A percentile compares a stretch with the other conserved stretches of the same genome.
These are phyloP conservation scores for Cladosporium austrohemisphaericum DNA, from an alignment of 2,329 filamentous ascomycete genomes.

Conservation along the genomic window DNA sequence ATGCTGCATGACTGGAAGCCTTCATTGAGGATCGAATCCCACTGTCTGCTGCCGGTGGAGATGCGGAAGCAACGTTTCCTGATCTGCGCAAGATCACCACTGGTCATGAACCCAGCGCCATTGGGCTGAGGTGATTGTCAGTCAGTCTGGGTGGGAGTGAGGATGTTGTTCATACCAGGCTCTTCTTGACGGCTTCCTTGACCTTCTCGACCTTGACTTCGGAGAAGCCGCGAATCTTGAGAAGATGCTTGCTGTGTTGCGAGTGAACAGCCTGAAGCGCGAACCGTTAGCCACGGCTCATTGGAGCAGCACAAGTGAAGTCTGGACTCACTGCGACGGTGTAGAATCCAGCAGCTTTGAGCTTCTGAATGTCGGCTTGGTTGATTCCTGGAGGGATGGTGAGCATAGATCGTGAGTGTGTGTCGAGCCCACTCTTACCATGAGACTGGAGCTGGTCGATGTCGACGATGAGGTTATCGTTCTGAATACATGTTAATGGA, in stretches of 20 bases:
- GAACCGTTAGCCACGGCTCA: not conserved
- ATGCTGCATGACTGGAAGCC: slow-evolving; percentile 69
- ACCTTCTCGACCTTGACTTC: slow-evolving; percentile 69
- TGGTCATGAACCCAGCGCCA: slow-evolving; percentile 61
- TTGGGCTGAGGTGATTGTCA: slow-evolving; percentile 44
- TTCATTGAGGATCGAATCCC: slow-evolving; percentile 62
- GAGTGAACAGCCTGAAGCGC: slow-evolving; percentile 54
- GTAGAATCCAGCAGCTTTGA: slow-evolving; percentile 60
- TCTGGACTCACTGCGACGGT: slow-evolving; percentile 55
- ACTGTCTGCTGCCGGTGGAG: slow-evolving; percentile 66
- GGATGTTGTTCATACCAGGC: slow-evolving; percentile 42
- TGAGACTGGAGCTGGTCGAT: slow-evolving; percentile 65
- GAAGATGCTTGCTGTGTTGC: slow-evolving; percentile 56
- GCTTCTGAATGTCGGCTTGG: slow-evolving; percentile 61
- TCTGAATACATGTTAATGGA: slow-evolving; percentile 24
- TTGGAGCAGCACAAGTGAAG: not conserved
- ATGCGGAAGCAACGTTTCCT: slow-evolving; percentile 62
- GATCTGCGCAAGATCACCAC: slow-evolving; percentile 60
- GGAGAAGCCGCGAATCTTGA: slow-evolving; percentile 67
- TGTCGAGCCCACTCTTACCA: slow-evolving; percentile 39
- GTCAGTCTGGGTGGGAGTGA: not conserved
- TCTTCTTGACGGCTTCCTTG: slow-evolving; percentile 63
- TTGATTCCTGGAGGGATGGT: slow-evolving; percentile 50
- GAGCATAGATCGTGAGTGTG: not conserved
- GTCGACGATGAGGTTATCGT: slow-evolving; percentile 57